Evolutionary conservation across 805 yeast genomes (phyloP).

Genomic region (Kuraishia floccosa): DNA sequence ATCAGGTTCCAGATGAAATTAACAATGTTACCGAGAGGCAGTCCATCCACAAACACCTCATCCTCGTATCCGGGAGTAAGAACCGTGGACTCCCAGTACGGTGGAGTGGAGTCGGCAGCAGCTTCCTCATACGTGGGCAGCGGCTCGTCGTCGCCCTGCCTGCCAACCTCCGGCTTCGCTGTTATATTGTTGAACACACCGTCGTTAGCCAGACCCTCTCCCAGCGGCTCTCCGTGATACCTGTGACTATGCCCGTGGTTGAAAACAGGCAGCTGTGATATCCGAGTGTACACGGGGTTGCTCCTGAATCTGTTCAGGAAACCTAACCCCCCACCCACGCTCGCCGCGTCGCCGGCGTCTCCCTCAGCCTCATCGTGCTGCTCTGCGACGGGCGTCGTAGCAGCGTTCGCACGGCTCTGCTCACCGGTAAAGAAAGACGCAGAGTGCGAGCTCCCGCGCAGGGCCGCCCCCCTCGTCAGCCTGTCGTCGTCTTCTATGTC

Average conservation of each 20-base stretch:
- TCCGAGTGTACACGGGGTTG: too few relatives aligned
- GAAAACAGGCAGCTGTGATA: too few relatives aligned
- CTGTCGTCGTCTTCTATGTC: neutral
- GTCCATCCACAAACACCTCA: conserved; percentile 87
- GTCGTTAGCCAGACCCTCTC: conserved; percentile 40
- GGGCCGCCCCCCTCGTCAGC: too few relatives aligned
- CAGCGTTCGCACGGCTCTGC: too few relatives aligned
- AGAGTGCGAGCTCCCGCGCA: too few relatives aligned
- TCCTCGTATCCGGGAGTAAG: conserved; percentile 74
- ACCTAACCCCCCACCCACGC: too few relatives aligned
- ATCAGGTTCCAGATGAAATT: conserved; percentile 84
- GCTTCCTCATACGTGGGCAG: conserved; percentile 92
- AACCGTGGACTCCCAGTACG: conserved; percentile 90
- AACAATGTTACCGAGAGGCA: conserved; percentile 90
- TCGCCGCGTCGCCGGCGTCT: too few relatives aligned
- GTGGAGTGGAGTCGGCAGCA: conserved; percentile 87
- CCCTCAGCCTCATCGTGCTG: too few relatives aligned
- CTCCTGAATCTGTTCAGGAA: too few relatives aligned
- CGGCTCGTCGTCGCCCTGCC: conserved; percentile 39
- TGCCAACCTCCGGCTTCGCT: conserved; percentile 65
- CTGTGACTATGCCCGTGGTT: too few relatives aligned
- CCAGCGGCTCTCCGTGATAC: conserved; percentile 2
- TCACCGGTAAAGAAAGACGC: too few relatives aligned
- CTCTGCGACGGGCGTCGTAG: too few relatives aligned
- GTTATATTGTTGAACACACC: conserved; percentile 90